A percentile compares a stretch with the other conserved stretches of the same genome.
Evolutionary conservation across 345 rosid species (phyloP).

Genomic region (Eucalyptus marginata): DNA sequence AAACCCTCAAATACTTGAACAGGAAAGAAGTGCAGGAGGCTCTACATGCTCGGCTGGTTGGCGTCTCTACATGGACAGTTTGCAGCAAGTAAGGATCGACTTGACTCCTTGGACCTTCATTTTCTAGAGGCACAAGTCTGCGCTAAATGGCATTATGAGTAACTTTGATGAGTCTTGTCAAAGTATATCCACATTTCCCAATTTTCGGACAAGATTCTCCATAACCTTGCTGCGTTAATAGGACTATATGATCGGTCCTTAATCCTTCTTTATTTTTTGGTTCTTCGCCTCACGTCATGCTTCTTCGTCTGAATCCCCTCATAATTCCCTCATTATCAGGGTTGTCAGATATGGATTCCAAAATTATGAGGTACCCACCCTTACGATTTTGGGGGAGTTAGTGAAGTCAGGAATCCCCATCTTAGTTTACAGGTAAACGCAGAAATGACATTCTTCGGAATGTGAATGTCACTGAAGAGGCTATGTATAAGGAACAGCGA

Average conservation of each 20-base stretch:
- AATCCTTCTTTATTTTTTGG: not conserved
- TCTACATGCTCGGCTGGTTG: slow-evolving; percentile 37
- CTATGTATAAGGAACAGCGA: not conserved
- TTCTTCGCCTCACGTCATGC: not conserved
- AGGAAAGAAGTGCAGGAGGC: slow-evolving; percentile 44
- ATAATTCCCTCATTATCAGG: not conserved
- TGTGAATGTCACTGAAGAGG: not conserved
- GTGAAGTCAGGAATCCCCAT: not conserved
- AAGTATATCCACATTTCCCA: not conserved
- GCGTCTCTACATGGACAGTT: slow-evolving; percentile 16
- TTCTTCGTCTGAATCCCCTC: not conserved
- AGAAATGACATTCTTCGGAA: not conserved
- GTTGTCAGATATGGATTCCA: slow-evolving; percentile 8
- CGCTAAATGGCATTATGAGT: not conserved
- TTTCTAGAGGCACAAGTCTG: not conserved
- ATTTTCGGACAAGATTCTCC: not conserved
- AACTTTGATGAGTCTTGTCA: not conserved
- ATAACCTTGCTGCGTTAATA: not conserved
- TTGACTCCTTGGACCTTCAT: not conserved
- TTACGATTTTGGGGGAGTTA: slow-evolving; percentile 15
- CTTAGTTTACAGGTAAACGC: not conserved
- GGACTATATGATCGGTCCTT: not conserved
- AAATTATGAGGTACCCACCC: slow-evolving; percentile 25
- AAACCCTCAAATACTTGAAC: slow-evolving; percentile 22
- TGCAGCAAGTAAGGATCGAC: slow-evolving; percentile 26